These are phyloP conservation scores for Annulohypoxylon stygium DNA, from an alignment of 495 filamentous ascomycete genomes.

Conservation along the genomic window DNA sequence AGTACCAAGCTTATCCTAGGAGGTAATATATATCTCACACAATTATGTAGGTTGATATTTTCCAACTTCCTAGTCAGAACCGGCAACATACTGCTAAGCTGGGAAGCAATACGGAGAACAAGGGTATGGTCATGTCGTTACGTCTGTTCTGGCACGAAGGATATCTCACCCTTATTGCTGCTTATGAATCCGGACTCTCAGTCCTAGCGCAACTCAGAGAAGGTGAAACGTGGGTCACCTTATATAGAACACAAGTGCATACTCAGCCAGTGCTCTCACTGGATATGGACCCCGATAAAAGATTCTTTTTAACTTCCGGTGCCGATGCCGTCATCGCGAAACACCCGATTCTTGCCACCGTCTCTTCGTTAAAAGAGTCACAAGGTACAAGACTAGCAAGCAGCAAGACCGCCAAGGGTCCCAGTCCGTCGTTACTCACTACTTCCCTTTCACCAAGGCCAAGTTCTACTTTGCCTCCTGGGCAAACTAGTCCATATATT, in stretches of 20 bases:
- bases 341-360: constrained; percentile 63
- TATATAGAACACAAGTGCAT: constrained; percentile 78
- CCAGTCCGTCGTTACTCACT: constrained; percentile 48
- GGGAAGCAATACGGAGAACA: constrained; percentile 67
- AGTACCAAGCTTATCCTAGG: constrained; percentile 36
- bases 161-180: constrained; percentile 71
- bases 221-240: constrained; percentile 66
- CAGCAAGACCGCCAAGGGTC: constrained; percentile 10
- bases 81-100: constrained; percentile 74
- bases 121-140: constrained; percentile 94
- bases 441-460: constrained; percentile 36
- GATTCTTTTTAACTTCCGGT: constrained; percentile 82
- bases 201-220: constrained; percentile 62
- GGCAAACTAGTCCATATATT: constrained; percentile 44
- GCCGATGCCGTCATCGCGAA: constrained; percentile 74
- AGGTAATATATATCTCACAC: constrained; percentile 19
- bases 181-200: constrained; percentile 87
- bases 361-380: constrained; percentile 19
- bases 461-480: constrained; percentile 33
- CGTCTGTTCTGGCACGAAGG: constrained; percentile 65
- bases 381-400: constrained; percentile 9
- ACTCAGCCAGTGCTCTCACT: constrained; percentile 89
- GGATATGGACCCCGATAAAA: constrained; percentile 67
- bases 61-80: constrained; percentile 79
- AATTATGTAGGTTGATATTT: constrained; percentile 77